phyloP scores from a whole-genome alignment of 805 yeast species.

The Teunomyces tritomae region DNA sequence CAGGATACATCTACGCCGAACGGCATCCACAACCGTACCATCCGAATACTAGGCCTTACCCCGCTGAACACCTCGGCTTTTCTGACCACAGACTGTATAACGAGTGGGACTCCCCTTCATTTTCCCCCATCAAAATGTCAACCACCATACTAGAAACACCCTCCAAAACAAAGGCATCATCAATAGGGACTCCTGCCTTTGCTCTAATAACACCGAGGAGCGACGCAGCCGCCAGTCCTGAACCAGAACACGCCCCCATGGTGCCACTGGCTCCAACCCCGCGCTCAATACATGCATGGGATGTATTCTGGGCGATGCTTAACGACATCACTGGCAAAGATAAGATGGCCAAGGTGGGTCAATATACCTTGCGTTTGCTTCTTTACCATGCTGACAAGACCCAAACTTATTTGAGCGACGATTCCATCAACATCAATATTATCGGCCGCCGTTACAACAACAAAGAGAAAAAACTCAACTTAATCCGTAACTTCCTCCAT shows the following conservation, averaged over 20 bases:
- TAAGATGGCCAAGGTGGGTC: conserved; percentile 62
- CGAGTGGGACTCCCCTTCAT: conserved; percentile 4
- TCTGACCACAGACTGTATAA: neutral
- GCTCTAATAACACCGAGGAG: conserved; percentile 1
- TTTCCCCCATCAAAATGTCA: neutral
- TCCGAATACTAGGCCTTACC: neutral
- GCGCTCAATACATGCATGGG: conserved; percentile 23
- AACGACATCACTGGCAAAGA: conserved; percentile 67
- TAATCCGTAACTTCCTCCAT: conserved; percentile 32
- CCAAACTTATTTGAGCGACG: conserved; percentile 33
- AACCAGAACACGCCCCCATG: neutral
- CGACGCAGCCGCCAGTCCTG: neutral
- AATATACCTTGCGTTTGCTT: conserved; percentile 55
- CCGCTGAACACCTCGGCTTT: neutral
- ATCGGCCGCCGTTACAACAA: conserved; percentile 32
- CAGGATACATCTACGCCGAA: neutral
- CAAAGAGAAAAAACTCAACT: conserved; percentile 29
- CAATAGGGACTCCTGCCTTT: neutral
- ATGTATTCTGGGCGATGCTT: conserved; percentile 51
- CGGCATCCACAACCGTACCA: neutral
- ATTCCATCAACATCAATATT: conserved; percentile 26
- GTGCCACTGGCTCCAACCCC: neutral
- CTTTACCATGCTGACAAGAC: conserved; percentile 45
- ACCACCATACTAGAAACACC: conserved; percentile 2
- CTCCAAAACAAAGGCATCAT: neutral